Conservation (phyloP, 2,329 filamentous ascomycete genomes). For the Claviceps sp. region DNA sequence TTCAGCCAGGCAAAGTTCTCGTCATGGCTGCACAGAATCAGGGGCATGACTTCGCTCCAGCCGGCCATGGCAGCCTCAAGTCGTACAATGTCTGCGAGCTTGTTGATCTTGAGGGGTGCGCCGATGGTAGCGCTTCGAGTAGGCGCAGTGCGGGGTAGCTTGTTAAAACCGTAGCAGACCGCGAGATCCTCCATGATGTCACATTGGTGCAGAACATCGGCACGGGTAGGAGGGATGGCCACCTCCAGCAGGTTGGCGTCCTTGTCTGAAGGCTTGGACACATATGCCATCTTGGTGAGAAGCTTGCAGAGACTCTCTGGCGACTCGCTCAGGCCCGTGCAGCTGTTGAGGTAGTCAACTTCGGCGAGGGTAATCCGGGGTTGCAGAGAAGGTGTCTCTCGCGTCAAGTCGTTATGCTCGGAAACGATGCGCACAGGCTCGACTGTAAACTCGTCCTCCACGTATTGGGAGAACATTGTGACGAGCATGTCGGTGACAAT, state of each 20-base stretch:
- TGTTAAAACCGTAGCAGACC: constrained; percentile 96
- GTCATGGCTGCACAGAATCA: constrained; percentile 93
- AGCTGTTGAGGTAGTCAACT: constrained; percentile 85
- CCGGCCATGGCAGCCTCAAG: constrained; percentile 84
- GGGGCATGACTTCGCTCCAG: constrained; percentile 90
- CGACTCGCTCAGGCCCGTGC: constrained; percentile 68
- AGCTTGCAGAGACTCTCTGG: constrained; percentile 65
- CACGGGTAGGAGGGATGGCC: constrained; percentile 73
- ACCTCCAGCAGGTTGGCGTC: constrained; percentile 65
- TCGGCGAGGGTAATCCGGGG: constrained; percentile 68
- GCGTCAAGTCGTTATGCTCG: constrained; percentile 73
- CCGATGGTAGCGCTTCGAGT: constrained; percentile 78
- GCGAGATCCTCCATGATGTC: constrained; percentile 98
- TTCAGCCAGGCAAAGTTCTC: constrained; percentile 97
- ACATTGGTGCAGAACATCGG: constrained; percentile 89
- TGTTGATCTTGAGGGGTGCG: constrained; percentile 81
- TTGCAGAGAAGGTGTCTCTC: constrained; percentile 69
- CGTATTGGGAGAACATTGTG: constrained; percentile 93
- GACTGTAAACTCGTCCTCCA: constrained; percentile 75
- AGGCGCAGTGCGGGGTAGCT: constrained; percentile 74
- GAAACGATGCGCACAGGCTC: constrained; percentile 90
- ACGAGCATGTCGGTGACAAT: constrained; percentile 93
- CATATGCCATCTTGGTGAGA: constrained; percentile 78
- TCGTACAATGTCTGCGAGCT: constrained; percentile 82
- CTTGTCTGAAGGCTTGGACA: constrained; percentile 59